Evolutionary conservation across 129 eudicot species (phyloP).

Genomic region (Logfia minima): DNA sequence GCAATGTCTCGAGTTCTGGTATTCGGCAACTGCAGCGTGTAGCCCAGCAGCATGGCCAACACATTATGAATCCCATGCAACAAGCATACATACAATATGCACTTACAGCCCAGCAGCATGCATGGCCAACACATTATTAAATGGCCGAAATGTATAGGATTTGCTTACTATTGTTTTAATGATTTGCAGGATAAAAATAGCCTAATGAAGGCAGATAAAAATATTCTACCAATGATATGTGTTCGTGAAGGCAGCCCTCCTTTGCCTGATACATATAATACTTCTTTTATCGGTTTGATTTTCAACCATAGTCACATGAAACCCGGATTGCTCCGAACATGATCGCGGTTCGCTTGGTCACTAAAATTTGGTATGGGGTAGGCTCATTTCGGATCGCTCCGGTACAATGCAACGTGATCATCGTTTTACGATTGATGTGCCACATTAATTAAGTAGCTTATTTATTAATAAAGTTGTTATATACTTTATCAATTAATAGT

Average conservation of each 20-base stretch:
- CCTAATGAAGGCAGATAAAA: conserved; percentile 33
- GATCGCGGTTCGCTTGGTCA: too few species aligned
- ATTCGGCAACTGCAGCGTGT: conserved; percentile 52
- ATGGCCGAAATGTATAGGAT: not conserved
- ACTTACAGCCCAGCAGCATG: conserved; percentile 43
- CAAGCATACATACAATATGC: conserved; percentile 82
- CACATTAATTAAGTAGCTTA: too few species aligned
- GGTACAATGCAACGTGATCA: too few species aligned
- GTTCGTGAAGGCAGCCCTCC: conserved; percentile 91
- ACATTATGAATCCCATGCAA: conserved; percentile 62
- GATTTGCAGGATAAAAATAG: conserved; percentile 56
- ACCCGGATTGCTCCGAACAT: too few species aligned
- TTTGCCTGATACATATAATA: conserved; percentile 64
- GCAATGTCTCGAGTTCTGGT: conserved; percentile 42
- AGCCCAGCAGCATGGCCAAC: conserved; percentile 26
- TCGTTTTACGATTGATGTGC: too few species aligned
- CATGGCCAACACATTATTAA: conserved; percentile 34
- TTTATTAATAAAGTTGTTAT: too few species aligned
- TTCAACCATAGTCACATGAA: not conserved
- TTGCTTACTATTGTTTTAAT: conserved; percentile 22
- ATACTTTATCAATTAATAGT: too few species aligned
- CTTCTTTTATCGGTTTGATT: conserved; percentile 66
- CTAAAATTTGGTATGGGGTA: too few species aligned
- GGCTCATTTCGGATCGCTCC: too few species aligned
- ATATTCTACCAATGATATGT: conserved; percentile 75